These are phyloP conservation scores for Phytopythium delawarense DNA, from an alignment of 352 stramenopile genomes.

Conservation along the genomic window DNA sequence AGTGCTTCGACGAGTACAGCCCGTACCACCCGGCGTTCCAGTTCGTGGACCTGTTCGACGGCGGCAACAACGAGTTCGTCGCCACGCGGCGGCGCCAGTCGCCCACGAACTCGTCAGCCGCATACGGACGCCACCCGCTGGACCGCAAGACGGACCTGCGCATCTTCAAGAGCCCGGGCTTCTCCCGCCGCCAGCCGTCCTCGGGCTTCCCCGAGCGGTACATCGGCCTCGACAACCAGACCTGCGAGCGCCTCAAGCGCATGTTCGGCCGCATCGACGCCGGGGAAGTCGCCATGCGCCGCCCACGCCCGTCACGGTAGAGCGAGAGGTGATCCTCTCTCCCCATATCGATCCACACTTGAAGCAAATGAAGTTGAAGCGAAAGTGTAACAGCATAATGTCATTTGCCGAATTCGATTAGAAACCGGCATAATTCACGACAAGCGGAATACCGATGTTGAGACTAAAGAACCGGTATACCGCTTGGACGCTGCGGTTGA, in stretches of 20 bases:
- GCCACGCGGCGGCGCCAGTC: conserved; percentile 3
- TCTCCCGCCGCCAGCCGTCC: conserved; percentile 41
- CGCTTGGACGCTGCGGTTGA: not conserved
- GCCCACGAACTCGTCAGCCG: not conserved
- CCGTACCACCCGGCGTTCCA: conserved; percentile 69
- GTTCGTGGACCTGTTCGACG: conserved; percentile 29
- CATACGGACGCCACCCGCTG: not conserved
- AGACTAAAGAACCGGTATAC: too few relatives aligned
- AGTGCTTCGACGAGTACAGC: conserved; percentile 83
- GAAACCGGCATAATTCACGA: too few relatives aligned
- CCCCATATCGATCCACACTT: too few relatives aligned
- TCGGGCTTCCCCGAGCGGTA: conserved; percentile 65
- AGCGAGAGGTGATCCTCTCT: too few relatives aligned
- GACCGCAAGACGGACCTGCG: conserved; percentile 51
- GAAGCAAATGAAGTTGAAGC: too few relatives aligned
- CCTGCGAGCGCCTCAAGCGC: conserved; percentile 67
- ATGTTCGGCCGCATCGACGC: conserved; percentile 68
- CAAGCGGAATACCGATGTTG: too few relatives aligned
- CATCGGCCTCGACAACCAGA: conserved; percentile 75
- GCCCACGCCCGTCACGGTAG: not conserved
- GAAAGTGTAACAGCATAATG: too few relatives aligned
- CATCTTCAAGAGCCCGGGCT: conserved; percentile 77
- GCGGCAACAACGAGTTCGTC: conserved; percentile 22
- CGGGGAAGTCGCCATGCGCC: not conserved
- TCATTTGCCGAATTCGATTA: too few relatives aligned